Percentiles rank a stretch among this genome's conserved stretches.
Conservation (phyloP, 2,329 filamentous ascomycete genomes). For the Huntiella moniliformis region DNA sequence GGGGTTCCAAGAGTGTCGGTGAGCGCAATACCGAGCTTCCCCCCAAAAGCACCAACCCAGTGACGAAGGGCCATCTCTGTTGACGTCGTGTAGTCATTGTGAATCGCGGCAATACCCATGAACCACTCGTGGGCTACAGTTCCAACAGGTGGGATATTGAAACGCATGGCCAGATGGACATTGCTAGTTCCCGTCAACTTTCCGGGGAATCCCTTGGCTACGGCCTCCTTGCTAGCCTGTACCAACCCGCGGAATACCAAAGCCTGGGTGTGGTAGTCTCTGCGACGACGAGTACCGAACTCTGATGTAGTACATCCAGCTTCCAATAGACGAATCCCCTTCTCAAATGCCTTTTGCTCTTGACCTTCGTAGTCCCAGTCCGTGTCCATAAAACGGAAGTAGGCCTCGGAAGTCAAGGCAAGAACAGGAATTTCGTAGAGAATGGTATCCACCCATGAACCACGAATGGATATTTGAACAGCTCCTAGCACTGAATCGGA, state of each 20-base stretch:
- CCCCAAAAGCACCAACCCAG: conserved; percentile 84
- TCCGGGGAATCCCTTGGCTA: conserved; percentile 45
- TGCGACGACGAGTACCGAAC: conserved; percentile 73
- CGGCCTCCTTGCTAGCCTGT: conserved; percentile 53
- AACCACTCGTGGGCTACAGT: conserved; percentile 97
- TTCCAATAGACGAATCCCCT: conserved; percentile 60
- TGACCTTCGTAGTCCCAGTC: conserved; percentile 85
- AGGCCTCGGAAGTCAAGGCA: conserved; percentile 82
- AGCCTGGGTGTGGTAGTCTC: conserved; percentile 90
- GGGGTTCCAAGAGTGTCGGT: conserved; percentile 94
- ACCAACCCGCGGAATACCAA: conserved; percentile 77
- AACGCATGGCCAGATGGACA: conserved; percentile 90
- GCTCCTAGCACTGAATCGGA: conserved; percentile 52
- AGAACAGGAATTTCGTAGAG: conserved; percentile 93
- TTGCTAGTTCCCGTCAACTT: conserved; percentile 82
- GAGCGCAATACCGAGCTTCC: conserved; percentile 66
- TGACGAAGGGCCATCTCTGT: conserved; percentile 71
- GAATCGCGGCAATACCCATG: conserved; percentile 92
- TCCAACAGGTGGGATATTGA: conserved; percentile 65
- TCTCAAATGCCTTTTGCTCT: conserved; percentile 64
- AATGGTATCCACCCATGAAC: conserved; percentile 85
- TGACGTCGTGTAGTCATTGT: conserved; percentile 63
- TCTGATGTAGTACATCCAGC: conserved; percentile 81
- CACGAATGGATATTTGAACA: conserved; percentile 57
- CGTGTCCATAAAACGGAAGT: conserved; percentile 88